Percentiles rank a stretch among this genome's conserved stretches.
These are phyloP conservation scores for Typha latifolia DNA, from an alignment of 176 grass and related monocot genomes.

Conservation along the genomic window DNA sequence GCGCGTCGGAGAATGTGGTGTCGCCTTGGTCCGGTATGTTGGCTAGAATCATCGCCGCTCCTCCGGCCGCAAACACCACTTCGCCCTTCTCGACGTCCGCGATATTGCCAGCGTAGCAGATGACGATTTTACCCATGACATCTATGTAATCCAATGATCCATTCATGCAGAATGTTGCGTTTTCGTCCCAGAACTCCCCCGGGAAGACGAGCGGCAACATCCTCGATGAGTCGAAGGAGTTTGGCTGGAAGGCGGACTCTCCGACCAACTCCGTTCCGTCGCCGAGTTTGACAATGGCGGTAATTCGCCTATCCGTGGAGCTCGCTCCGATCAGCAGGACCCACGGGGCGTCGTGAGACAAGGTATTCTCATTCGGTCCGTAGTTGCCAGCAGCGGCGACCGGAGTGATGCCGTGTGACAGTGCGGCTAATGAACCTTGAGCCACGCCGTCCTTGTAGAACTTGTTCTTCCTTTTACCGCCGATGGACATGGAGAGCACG, in stretches of 20 bases:
- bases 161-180: background rate
- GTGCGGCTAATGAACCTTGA: background rate
- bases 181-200: too few relatives aligned
- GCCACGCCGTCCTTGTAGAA: constrained; percentile 7
- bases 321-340: background rate
- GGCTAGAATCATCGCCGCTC: background rate
- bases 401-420: background rate
- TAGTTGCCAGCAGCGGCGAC: background rate
- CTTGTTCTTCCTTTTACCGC: too few relatives aligned
- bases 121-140: background rate
- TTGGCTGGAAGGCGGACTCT: constrained; percentile 5
- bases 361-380: background rate
- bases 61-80: background rate
- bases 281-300: background rate
- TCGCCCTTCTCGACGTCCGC: background rate
- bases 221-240: background rate
- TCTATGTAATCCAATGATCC: background rate
- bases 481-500: too few relatives aligned
- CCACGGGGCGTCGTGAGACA: constrained; percentile 1
- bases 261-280: background rate
- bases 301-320: constrained; percentile 1
- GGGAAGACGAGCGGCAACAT: background rate
- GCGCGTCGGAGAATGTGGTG: constrained; percentile 29
- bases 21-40: background rate
- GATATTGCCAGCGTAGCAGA: background rate